Base-by-base conservation (phyloP, 1,284 basidiomycete species). In the Omphalotus olearius region DNA sequence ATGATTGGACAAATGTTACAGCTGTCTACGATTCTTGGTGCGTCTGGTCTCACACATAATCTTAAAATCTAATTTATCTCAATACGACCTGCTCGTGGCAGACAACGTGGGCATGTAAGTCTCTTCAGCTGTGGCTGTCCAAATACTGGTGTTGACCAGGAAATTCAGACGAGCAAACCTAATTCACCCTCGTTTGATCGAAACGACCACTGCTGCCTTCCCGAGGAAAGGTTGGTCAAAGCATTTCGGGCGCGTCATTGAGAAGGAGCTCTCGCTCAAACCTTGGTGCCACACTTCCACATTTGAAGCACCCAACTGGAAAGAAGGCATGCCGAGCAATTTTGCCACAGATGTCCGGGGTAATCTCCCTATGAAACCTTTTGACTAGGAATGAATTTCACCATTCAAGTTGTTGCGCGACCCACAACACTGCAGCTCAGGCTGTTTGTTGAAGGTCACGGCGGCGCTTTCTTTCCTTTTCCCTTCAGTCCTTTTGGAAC, bases 201-300 rank as follows among this genome's bases (percentile, higher is more conserved):
- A 71, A 55, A 69, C 70, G 6, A 74, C 73, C 16, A 68, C 70
- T 36, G 63, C 63, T 4, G 66, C 66, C 5, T 78, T 68, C 60
- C 75, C 77, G 37, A 71, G 78, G 46, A 67, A 68, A 38, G 69
- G 71, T 28, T 80, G 77, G 76, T 73, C 73, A 4, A 65, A 71
- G 55, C 66, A 69, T 57, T 80, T 78, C 54, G 71, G 69, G 7
- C 50, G 59, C n/a, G 70, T 73, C 20, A 71, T 80, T 56, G 72
- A 76, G 59, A 71, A 68, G 50, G 78, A 80, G 62, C 64, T 76
- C 41, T 42, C 60, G 18, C 62, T 74, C 39, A 79, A 79, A 60
- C 76, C 75, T 33, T 80, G 76, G 77, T 77, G 74, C 61, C 77
- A 79, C 61, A 70, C 71, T 9, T 65, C 73, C 23, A 71, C 74